A percentile compares a stretch with the other conserved stretches of the same genome.
Conservation (phyloP, 371 early-diverging fungal species). For the Quaeritorhiza haematococci region DNA sequence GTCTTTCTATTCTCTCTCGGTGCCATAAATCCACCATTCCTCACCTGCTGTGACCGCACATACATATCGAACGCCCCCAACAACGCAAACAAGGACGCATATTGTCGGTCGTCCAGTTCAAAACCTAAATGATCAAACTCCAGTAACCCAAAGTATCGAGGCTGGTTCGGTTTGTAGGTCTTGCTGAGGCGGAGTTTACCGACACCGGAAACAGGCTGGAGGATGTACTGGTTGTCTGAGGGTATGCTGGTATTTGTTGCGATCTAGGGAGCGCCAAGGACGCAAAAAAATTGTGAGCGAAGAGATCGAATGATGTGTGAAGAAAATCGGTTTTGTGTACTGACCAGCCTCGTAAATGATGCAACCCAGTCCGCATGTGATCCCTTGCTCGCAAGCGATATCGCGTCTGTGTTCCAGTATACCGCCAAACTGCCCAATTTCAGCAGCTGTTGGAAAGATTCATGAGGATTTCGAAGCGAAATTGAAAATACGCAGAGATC, state of each 20-base stretch:
- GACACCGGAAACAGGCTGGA: conserved; percentile 90
- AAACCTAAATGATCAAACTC: conserved; percentile 89
- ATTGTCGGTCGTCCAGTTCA: conserved; percentile 85
- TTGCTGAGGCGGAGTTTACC: conserved; percentile 57
- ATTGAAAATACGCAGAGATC: no score
- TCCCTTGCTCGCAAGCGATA: conserved; percentile 56
- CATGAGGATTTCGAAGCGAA: neutral
- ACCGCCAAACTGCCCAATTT: conserved; percentile 75
- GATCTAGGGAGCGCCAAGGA: neutral
- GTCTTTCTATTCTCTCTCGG: neutral
- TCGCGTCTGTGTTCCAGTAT: conserved; percentile 85
- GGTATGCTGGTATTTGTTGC: conserved; percentile 5
- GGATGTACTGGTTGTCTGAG: conserved; percentile 72
- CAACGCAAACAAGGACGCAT: conserved; percentile 71
- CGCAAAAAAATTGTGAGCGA: neutral
- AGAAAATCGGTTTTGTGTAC: neutral
- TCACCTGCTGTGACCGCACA: conserved; percentile 64
- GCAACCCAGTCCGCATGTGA: conserved; percentile 46
- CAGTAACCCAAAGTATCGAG: conserved; percentile 18
- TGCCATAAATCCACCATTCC: neutral
- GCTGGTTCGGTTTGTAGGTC: neutral
- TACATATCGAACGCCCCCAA: conserved; percentile 77
- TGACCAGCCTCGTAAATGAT: conserved; percentile 51
- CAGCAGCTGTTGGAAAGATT: conserved; percentile 45
- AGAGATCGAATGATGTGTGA: neutral